phyloP scores from a whole-genome alignment of 495 filamentous ascomycete genomes.

The Daldinia grandis region DNA sequence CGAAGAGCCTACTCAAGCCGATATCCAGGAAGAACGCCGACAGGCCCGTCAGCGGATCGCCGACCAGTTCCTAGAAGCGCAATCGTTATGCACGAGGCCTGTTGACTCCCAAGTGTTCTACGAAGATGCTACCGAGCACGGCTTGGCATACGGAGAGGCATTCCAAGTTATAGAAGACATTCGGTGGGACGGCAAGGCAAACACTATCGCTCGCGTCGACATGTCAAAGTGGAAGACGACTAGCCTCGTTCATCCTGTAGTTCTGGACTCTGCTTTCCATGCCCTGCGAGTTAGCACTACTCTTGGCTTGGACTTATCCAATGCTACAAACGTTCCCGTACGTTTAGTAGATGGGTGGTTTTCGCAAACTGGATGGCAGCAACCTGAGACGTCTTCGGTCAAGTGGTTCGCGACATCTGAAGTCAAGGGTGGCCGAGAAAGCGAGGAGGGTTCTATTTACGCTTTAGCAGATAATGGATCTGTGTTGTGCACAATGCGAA shows the following conservation, averaged over 20 bases:
- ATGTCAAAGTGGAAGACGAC: constrained; percentile 35
- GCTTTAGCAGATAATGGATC: constrained; percentile 44
- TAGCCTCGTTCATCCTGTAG: constrained; percentile 50
- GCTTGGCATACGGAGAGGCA: constrained; percentile 39
- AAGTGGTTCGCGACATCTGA: constrained; percentile 26
- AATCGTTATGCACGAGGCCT: constrained; percentile 23
- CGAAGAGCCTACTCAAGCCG: constrained; percentile 41
- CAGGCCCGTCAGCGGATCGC: constrained; percentile 13
- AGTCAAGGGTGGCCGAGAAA: constrained; percentile 11
- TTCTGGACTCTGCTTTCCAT: constrained; percentile 54
- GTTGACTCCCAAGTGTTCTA: constrained; percentile 45
- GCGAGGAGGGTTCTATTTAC: constrained; percentile 34
- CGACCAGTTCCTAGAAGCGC: constrained; percentile 13
- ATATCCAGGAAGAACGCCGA: constrained; percentile 35
- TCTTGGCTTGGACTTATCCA: constrained; percentile 21
- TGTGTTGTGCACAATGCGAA: constrained; percentile 37
- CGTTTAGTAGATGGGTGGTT: constrained; percentile 43
- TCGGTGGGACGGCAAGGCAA: constrained; percentile 39
- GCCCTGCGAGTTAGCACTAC: constrained; percentile 39
- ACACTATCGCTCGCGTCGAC: constrained; percentile 36
- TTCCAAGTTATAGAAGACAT: constrained; percentile 46
- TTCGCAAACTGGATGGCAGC: constrained; percentile 42
- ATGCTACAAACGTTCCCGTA: constrained; percentile 41
- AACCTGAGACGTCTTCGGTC: constrained; percentile 31
- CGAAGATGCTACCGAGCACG: constrained; percentile 34